phyloP scores from a whole-genome alignment of 2,329 filamentous ascomycete genomes.

The Mycogone perniciosa region DNA sequence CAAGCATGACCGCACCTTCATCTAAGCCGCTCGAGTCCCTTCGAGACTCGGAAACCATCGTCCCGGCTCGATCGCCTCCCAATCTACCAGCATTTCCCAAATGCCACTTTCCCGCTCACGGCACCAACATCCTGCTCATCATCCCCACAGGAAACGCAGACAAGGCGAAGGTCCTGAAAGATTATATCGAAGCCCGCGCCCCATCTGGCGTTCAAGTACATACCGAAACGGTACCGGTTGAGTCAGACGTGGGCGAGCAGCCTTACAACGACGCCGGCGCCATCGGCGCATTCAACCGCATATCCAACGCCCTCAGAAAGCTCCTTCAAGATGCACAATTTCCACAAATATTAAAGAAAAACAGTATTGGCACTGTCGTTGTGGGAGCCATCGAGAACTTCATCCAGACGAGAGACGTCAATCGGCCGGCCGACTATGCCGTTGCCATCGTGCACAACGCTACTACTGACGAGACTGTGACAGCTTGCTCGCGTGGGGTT shows the following conservation, averaged over 20 bases:
- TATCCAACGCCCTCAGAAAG: background rate
- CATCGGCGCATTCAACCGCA: background rate
- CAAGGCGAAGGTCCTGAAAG: background rate
- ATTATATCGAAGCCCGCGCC: background rate
- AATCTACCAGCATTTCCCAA: no score
- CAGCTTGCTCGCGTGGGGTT: background rate
- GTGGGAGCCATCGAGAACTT: background rate
- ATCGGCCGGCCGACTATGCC: background rate
- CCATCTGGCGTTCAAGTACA: background rate
- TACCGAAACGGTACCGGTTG: background rate
- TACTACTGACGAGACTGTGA: background rate
- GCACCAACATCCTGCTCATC: background rate
- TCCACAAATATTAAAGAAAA: background rate
- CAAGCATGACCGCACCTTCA: no score
- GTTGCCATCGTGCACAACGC: background rate
- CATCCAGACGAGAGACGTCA: background rate
- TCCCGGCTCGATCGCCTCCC: no score
- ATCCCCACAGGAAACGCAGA: background rate
- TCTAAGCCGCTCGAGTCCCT: no score
- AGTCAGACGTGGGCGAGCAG: background rate
- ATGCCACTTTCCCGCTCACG: no score
- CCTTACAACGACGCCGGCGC: background rate
- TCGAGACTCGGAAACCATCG: no score
- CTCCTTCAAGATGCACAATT: background rate
- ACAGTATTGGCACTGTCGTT: background rate